Base-by-base conservation (phyloP, 1,284 basidiomycete species). In the Tilletia setariae region DNA sequence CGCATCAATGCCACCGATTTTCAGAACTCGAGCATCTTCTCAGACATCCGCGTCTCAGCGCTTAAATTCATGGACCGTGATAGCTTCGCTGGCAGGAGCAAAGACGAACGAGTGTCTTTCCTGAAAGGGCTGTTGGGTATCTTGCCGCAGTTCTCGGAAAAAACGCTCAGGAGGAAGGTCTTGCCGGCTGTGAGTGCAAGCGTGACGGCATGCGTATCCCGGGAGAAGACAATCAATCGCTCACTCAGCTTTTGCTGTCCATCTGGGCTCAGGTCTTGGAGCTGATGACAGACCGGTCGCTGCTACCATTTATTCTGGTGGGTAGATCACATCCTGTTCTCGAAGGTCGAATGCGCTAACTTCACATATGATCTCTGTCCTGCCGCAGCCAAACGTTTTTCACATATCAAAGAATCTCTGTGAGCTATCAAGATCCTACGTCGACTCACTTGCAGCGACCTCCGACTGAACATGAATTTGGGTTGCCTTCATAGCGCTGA, bases 31-130 rank as follows among this genome's bases (percentile, higher is more conserved):
- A 82, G 90, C 0, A 98, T 96, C 86, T 98, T 98, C 85, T 95
- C 93, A 3, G 81, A 93, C 8, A 86, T 98, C n/a, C 91, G 95
- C 16, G 94, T 98, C 43, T 95, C 93, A 0, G 98, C 95, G 0
- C 87, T 99, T 44, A 95, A 94, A 79, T 99, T 98, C 84, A 86
- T 99, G 70, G 95, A 98, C 78, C 89, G 95, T 3, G 92, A 94
- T 15, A 94, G 90, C 69, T 99, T 98, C 81, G 92, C 93, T 1
- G 89, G 93, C 0, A 95, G 97, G 82, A 90, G 93, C 1, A 86
- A 91, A 66, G 94, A 98, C 84, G 96, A 98, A 82, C 94, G 98
- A 80, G 90, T 97, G 32, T 92, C 92, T 0, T 98, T 98, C 81
- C 73, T 84, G 63, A 93, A 93, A 79, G 94, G 95, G 0, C 84